Evolutionary conservation across 2,329 filamentous ascomycete species (phyloP), one percentile per base, ranked within the genome.

Genomic region (Arthrinium phaeospermum): DNA sequence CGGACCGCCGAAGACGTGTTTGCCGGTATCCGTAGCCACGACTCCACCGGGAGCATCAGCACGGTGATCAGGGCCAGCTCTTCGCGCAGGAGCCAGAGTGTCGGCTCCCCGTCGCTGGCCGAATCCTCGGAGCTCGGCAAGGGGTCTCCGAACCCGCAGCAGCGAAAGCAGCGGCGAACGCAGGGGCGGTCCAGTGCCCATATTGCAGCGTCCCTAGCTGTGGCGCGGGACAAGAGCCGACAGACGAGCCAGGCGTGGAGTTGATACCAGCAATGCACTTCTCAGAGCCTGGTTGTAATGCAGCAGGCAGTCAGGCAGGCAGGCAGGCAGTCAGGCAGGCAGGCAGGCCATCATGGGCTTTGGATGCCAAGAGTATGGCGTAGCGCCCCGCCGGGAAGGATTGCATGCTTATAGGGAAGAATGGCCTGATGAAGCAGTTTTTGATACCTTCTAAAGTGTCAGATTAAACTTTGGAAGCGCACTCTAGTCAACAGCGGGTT

Each of bases 31-130:
- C 44, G 67, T 8, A 68, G n/a, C 67, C 67, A 47, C 45, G 67
- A 34, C 27, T 68, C 67, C 5, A 45, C 67, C 13, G 27, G 67
- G 14, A 68, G 67, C n/a, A 46, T 45, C n/a, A 47, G 12, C 27
- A 68, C 67, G n/a, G 67, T 68, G 14, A 68, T 68, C 8, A 68
- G 67, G 67, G 45, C n/a, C 45, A 34, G 22, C 44, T 68, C 67
- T 27, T 27, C 41, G 46, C 67, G 41, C 13, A 68, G 67, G 2
- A 47, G n/a, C 67, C 67, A 22, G 16, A 47, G 67, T 24, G 14
- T 46, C 45, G 27, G 67, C 44, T 47, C 67, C n/a, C 41, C 19
- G 0, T 68, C 67, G 41, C 10, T 68, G 41, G 19, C 34, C 57
- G 57, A 19, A 37, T 22, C 37, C 34, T n/a, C 57, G 57, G 57